phyloP scores from a whole-genome alignment of 2,329 filamentous ascomycete genomes.

The Grosmannia huntii region DNA sequence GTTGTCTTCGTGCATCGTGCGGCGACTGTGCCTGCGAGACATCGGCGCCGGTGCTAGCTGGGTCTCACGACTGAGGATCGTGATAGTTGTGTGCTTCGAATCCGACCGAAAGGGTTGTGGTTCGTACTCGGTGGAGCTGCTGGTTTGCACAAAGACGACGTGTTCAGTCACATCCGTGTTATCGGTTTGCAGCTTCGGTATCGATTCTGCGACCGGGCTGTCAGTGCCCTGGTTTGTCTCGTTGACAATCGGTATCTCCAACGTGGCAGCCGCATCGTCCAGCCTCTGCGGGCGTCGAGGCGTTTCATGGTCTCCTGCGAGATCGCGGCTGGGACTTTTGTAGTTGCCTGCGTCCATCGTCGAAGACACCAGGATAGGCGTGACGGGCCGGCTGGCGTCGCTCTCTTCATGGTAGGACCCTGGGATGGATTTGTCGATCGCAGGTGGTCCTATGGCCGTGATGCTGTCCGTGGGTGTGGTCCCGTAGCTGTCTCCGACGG shows the following conservation, averaged over 20 bases:
- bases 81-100: constrained; percentile 33
- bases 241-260: not conserved
- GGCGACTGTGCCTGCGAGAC: not conserved
- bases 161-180: not conserved
- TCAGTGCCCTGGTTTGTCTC: not conserved
- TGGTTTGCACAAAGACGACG: not conserved
- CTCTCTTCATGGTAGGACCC: constrained; percentile 8
- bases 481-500: not conserved
- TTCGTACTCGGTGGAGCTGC: constrained; percentile 20
- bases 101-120: constrained; percentile 25
- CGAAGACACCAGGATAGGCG: not conserved
- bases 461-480: not conserved
- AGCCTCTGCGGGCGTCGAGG: not conserved
- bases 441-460: not conserved
- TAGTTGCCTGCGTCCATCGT: not conserved
- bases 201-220: not conserved
- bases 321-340: not conserved
- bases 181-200: not conserved
- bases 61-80: constrained; percentile 33
- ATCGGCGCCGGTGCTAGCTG: constrained; percentile 15
- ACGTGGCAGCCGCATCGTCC: not conserved
- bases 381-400: constrained; percentile 5
- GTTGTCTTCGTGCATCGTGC: not conserved
- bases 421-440: constrained; percentile 4
- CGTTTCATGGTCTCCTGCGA: not conserved